These are phyloP conservation scores for Apiotrichum gracile DNA, from an alignment of 1,284 basidiomycete genomes.

Conservation along the genomic window DNA sequence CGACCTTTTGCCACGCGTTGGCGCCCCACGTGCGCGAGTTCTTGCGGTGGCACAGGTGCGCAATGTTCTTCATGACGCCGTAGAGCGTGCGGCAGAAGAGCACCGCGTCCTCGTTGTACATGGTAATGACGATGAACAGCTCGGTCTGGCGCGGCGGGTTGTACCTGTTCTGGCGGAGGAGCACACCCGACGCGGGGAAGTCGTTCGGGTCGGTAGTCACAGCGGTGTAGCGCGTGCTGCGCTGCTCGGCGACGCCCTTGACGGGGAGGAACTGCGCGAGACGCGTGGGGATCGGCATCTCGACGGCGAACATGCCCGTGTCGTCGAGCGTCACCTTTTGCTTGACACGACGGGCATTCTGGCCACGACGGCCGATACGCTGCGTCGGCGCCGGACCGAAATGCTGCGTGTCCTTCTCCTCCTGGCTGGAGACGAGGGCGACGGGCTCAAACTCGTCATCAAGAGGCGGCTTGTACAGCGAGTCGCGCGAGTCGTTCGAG, in stretches of 20 bases:
- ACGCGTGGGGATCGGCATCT: constrained; percentile 75
- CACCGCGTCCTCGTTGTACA: constrained; percentile 95
- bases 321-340: constrained; percentile 48
- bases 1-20: constrained; percentile 96
- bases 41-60: constrained; percentile 84
- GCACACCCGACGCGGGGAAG: constrained; percentile 75
- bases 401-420: constrained; percentile 56
- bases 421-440: constrained; percentile 9
- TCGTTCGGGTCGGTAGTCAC: constrained; percentile 92
- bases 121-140: constrained; percentile 89
- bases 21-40: constrained; percentile 93
- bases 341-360: constrained; percentile 49
- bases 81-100: constrained; percentile 91
- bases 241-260: constrained; percentile 75
- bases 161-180: constrained; percentile 74
- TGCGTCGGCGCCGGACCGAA: constrained; percentile 81
- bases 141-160: constrained; percentile 70
- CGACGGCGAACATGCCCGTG: constrained; percentile 79
- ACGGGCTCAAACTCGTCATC: constrained; percentile 16
- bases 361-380: constrained; percentile 65
- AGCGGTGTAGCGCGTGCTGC: constrained; percentile 70
- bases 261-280: constrained; percentile 67
- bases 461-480: constrained; percentile 11
- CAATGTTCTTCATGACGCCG: constrained; percentile 88
- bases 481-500: constrained; percentile 1